Evolutionary conservation across 306 rosid species (phyloP).

Genomic region (Dalbergia oliveri): DNA sequence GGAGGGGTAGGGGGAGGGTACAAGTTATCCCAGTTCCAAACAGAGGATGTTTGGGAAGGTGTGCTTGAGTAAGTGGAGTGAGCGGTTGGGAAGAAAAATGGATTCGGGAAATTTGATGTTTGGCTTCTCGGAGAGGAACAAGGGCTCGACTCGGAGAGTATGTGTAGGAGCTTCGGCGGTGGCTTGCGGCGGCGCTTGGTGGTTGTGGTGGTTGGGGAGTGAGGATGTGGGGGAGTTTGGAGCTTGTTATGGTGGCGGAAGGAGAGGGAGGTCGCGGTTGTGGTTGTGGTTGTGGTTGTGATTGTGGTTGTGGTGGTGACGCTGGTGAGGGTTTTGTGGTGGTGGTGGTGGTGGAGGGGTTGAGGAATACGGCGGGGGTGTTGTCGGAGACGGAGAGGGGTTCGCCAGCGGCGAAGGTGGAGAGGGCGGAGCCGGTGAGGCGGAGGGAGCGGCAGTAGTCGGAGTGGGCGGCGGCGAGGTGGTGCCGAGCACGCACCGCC

Average conservation of each 20-base stretch:
- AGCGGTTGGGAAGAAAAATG: conserved; percentile 64
- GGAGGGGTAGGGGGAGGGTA: conserved; percentile 97
- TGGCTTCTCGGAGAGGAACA: conserved; percentile 73
- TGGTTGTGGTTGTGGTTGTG: conserved; percentile 26
- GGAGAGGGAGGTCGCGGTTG: conserved; percentile 54
- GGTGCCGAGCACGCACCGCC: conserved; percentile 83
- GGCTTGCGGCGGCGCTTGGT: conserved; percentile 60
- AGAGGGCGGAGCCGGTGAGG: conserved; percentile 78
- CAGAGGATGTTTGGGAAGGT: conserved; percentile 87
- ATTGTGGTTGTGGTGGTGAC: not conserved
- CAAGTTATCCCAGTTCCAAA: conserved; percentile 95
- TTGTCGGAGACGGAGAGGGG: conserved; percentile 77
- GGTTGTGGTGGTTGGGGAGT: conserved; percentile 44
- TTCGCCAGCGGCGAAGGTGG: conserved; percentile 73
- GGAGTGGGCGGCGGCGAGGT: conserved; percentile 91
- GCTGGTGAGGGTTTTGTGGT: conserved; percentile 1
- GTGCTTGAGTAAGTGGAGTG: conserved; percentile 65
- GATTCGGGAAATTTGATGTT: conserved; percentile 54
- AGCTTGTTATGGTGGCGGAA: conserved; percentile 58
- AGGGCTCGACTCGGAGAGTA: conserved; percentile 82
- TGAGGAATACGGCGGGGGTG: conserved; percentile 77
- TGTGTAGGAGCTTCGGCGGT: conserved; percentile 82
- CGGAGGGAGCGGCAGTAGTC: conserved; percentile 91
- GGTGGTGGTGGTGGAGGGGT: conserved; percentile 33
- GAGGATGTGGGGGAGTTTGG: conserved; percentile 70